Base-by-base conservation (phyloP, 805 yeast species). In the Candida tammaniensis region DNA sequence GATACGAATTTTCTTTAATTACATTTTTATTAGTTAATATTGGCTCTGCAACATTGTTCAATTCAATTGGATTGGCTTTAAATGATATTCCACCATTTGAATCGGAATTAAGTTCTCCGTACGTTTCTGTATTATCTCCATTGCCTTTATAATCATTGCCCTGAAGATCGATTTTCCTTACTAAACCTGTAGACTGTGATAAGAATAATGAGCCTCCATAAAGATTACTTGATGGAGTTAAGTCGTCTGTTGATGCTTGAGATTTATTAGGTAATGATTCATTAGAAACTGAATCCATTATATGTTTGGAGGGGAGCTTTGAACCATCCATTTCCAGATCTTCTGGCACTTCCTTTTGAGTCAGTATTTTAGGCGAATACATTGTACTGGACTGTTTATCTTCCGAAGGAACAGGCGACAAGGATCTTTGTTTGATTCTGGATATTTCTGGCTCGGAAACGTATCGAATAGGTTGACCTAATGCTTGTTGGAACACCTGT, bases 141-240 rank as follows among this genome's bases (percentile, higher is more conserved):
- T 18, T 20, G 9, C 35, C 31, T 17, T 30, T 25, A 17, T 31
- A 16, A 23, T 24, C 31, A 17, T 24, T 9, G 14, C 13, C 35
- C 9, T 39, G 38, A 8, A 47, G 36, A 27, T 58, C 59, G 1
- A 67, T 39, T 39, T 67, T 65, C 33, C 59, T 56, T 5, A 62
- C 57, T 27, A 64, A 39, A 3, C 72, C 72, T 0, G 72, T 67
- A 2, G 70, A 62, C 39, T 67, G 72, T 3, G 72, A 66, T 14
- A 67, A 44, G 28, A 66, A 51, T 11, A 67, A 46, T 7, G 70
- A 63, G 3, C 72, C 72, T 5, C 72, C 71, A 40, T 67, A 67
- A 30, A 65, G 30, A 39, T 64, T 64, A 18, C 48, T 52, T 20
- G 54, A 40, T 7, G 41, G 38, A 3, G 31, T 21, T 22, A 30